A percentile compares a stretch with the other conserved stretches of the same genome.
phyloP scores from a whole-genome alignment of 1,139 yeast genomes.

The Protomyces inouyei region DNA sequence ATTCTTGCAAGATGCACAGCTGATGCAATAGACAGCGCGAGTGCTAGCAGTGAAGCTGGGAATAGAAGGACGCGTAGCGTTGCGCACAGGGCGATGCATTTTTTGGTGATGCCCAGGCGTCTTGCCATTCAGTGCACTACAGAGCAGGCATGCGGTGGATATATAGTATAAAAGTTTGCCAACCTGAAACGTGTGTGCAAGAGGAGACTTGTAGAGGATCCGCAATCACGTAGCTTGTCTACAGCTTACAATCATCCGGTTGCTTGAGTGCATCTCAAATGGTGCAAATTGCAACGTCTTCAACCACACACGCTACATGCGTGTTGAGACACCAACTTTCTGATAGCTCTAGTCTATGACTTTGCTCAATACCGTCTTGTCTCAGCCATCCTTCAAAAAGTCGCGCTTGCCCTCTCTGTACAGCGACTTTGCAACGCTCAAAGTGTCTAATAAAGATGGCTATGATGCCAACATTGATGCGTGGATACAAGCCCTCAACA shows the following conservation, averaged over 20 bases:
- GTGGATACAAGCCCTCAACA: constrained; percentile 48
- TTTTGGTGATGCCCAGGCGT: background rate
- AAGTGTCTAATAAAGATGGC: constrained; percentile 60
- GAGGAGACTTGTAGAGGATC: too few relatives aligned
- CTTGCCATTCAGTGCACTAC: background rate
- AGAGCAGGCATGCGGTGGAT: too few relatives aligned
- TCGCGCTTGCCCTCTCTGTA: constrained; percentile 57
- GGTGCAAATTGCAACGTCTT: too few relatives aligned
- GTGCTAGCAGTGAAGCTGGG: background rate
- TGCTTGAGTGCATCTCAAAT: too few relatives aligned
- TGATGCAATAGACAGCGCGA: background rate
- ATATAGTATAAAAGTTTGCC: too few relatives aligned
- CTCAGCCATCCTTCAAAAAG: constrained; percentile 4
- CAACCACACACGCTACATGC: too few relatives aligned
- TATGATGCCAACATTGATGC: constrained; percentile 64
- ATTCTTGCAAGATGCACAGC: background rate
- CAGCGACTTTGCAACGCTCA: constrained; percentile 53
- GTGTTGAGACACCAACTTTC: too few relatives aligned
- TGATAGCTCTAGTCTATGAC: background rate
- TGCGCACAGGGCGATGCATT: background rate
- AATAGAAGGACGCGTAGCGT: background rate
- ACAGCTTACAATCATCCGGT: too few relatives aligned
- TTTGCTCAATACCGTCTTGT: background rate
- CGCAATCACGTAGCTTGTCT: too few relatives aligned
- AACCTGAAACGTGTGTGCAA: too few relatives aligned